These are phyloP conservation scores for Clonostachys rosea DNA, from an alignment of 2,329 filamentous ascomycete species.

Conservation along the genomic window DNA sequence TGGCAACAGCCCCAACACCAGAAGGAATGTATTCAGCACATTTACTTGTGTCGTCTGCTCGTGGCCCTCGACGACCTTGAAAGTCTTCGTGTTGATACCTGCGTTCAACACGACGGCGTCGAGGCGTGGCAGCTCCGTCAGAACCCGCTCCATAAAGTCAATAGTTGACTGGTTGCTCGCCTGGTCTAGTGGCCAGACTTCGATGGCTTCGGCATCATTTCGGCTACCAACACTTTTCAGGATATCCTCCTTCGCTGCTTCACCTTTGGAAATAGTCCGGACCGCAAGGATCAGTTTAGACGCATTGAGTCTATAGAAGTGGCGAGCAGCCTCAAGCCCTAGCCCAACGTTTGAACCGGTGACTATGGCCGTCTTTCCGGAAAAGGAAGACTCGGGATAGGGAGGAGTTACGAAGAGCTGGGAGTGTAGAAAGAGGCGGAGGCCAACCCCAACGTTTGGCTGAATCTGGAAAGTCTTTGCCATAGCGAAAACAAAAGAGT, in stretches of 20 bases:
- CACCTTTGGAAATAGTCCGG: too few relatives aligned
- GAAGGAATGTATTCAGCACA: background rate
- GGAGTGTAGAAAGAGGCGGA: background rate
- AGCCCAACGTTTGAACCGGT: too few relatives aligned
- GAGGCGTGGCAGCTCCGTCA: background rate
- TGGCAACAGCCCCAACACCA: background rate
- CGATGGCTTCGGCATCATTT: too few relatives aligned
- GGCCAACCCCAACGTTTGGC: background rate
- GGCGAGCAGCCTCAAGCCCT: too few relatives aligned
- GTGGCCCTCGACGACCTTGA: background rate
- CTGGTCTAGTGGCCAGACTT: too few relatives aligned
- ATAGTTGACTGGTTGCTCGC: too few relatives aligned
- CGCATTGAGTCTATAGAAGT: too few relatives aligned
- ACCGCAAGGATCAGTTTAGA: too few relatives aligned
- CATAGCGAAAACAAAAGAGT: background rate
- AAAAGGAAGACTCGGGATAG: background rate
- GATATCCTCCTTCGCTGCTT: too few relatives aligned
- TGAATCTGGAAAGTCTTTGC: background rate
- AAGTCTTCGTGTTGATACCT: background rate
- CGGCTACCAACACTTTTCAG: too few relatives aligned
- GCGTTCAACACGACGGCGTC: background rate
- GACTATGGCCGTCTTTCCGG: too few relatives aligned
- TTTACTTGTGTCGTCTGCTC: background rate
- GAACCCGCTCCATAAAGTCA: too few relatives aligned
- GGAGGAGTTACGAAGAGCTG: background rate